phyloP scores from a whole-genome alignment of 2,329 filamentous ascomycete species.

The Alternaria sp. region DNA sequence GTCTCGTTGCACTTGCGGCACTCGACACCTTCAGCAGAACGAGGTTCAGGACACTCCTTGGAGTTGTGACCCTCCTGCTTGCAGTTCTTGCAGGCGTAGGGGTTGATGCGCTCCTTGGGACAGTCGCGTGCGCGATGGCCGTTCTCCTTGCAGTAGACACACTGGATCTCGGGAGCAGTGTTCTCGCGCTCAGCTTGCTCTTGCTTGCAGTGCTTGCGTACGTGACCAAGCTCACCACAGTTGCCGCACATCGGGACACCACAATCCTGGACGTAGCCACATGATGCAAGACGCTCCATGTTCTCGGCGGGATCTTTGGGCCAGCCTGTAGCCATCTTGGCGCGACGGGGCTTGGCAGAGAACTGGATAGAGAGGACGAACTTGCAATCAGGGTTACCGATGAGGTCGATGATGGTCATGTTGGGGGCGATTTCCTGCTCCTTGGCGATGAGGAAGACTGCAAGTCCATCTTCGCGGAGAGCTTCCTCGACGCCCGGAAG shows the following conservation, averaged over 20 bases:
- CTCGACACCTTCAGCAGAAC: slow-evolving; percentile 63
- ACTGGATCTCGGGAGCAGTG: slow-evolving; percentile 59
- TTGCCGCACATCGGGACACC: slow-evolving; percentile 67
- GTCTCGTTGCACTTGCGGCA: slow-evolving; percentile 69
- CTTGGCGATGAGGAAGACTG: slow-evolving; percentile 60
- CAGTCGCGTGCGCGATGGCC: slow-evolving; percentile 76
- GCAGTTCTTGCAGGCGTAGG: slow-evolving; percentile 73
- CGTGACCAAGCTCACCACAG: slow-evolving; percentile 70
- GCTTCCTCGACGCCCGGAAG: slow-evolving; percentile 58
- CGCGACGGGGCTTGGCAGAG: slow-evolving; percentile 60
- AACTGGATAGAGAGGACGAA: slow-evolving; percentile 70
- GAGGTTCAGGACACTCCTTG: slow-evolving; percentile 52
- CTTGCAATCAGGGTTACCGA: slow-evolving; percentile 66
- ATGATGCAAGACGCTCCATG: slow-evolving; percentile 67
- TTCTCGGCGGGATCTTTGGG: slow-evolving; percentile 66
- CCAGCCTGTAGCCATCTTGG: slow-evolving; percentile 63
- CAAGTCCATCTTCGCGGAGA: slow-evolving; percentile 56
- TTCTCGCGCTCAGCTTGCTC: slow-evolving; percentile 59
- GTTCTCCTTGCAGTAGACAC: slow-evolving; percentile 67
- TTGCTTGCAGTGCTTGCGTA: slow-evolving; percentile 62
- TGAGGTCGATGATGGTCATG: slow-evolving; percentile 59
- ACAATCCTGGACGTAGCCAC: slow-evolving; percentile 67
- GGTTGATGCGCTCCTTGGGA: slow-evolving; percentile 60
- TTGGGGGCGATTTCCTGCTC: slow-evolving; percentile 52
- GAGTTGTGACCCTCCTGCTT: slow-evolving; percentile 53